Base-by-base conservation (phyloP, 2,329 filamentous ascomycete genomes). In the Leptographium galeiforme region DNA sequence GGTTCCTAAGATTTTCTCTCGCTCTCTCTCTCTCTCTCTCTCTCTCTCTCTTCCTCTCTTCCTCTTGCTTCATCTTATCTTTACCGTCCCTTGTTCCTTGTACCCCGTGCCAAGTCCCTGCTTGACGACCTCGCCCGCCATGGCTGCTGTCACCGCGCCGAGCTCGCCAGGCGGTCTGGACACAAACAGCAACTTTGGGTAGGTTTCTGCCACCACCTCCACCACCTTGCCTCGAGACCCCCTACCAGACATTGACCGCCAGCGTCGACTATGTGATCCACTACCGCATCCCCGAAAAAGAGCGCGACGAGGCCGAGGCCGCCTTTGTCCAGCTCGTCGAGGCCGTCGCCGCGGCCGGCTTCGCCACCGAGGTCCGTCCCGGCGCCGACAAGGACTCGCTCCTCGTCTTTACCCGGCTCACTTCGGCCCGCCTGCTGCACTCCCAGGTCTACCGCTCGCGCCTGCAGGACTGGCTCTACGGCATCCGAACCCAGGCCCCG, bases 381-480 rank as follows among this genome's bases (percentile, higher is more conserved):
- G 89, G 89, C 54, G 50, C 48, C 48, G 81, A 85, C 59, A 78
- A 82, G 33, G 75, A 79, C 53, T 87, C 87, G 4, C 72, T 97
- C 41, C 75, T 97, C 48, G 71, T 97, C 60, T 96, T 95, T 65
- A 77, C 90, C 63, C 86, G 84, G 63, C 80, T 94, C 44, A 82
- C 85, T 39, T 89, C 88, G 25, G 76, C 85, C 57, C 75, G 82
- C 61, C 80, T 89, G 58, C 75, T 98, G 56, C 79, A 79, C 56
- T 81, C 83, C 58, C 87, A 95, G 62, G 79, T 95, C 50, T 94
- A 95, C 68, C 81, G 89, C 59, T 87, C 87, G 53, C 82, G 93
- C 58, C 83, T 96, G 18, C 87, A 89, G 64, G 93, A 97, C 69
- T 98, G 90, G 89, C 80, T 97, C 38, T 85, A 93, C 65, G 89